Conservation (phyloP, 2,329 filamentous ascomycete genomes). For the Amesomyces nigricolor region DNA sequence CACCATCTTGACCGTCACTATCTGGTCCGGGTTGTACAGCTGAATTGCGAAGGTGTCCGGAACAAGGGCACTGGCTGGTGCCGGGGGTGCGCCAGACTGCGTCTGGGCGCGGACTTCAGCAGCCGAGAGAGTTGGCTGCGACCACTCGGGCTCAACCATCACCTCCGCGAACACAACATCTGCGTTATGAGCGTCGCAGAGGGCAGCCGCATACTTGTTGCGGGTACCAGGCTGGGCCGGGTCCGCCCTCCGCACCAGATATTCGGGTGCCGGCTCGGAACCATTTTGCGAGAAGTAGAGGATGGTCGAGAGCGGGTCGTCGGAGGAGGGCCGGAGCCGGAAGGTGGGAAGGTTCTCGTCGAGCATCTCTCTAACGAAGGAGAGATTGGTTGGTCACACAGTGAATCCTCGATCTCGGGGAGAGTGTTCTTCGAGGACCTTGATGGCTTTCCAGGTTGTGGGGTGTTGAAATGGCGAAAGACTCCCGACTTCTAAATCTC, state of each 20-base stretch:
- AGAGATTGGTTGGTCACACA: not conserved
- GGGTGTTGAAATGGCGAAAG: not conserved
- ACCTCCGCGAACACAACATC: slow-evolving; percentile 86
- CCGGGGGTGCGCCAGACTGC: slow-evolving; percentile 37
- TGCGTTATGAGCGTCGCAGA: slow-evolving; percentile 75
- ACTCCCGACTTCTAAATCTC: not conserved
- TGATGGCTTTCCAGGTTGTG: not conserved
- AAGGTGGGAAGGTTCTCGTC: slow-evolving; percentile 89
- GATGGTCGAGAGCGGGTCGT: slow-evolving; percentile 51
- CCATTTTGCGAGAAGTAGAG: slow-evolving; percentile 65
- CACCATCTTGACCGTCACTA: slow-evolving; percentile 64
- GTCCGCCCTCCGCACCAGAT: slow-evolving; percentile 72
- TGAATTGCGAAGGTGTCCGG: slow-evolving; percentile 78
- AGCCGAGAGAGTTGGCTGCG: slow-evolving; percentile 71
- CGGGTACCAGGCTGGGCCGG: slow-evolving; percentile 60
- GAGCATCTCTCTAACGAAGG: slow-evolving; percentile 53
- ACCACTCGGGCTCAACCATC: slow-evolving; percentile 77
- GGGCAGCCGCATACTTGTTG: slow-evolving; percentile 80
- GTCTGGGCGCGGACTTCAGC: slow-evolving; percentile 66
- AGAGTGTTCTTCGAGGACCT: not conserved
- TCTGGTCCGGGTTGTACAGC: slow-evolving; percentile 90
- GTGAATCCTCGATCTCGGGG: too few species aligned
- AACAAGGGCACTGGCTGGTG: slow-evolving; percentile 62
- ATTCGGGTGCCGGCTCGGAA: slow-evolving; percentile 71
- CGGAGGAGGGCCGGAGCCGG: slow-evolving; percentile 47